Percentiles rank a stretch among this genome's conserved stretches.
These are phyloP conservation scores for Dactylellina haptotyla DNA, from an alignment of 2,329 filamentous ascomycete genomes.

Conservation along the genomic window DNA sequence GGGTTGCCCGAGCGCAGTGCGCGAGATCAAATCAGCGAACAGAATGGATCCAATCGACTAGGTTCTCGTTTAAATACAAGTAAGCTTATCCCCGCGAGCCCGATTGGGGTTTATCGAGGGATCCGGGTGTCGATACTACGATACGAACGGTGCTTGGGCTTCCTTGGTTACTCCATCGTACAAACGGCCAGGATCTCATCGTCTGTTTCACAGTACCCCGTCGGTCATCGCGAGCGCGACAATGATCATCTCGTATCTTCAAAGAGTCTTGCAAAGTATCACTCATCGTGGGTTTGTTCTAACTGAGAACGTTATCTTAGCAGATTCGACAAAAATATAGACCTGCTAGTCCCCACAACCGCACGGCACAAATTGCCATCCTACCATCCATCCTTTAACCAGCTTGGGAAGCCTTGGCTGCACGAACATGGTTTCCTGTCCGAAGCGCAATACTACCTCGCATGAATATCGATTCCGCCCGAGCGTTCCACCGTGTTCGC, in stretches of 20 bases:
- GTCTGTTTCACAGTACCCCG: too few relatives aligned
- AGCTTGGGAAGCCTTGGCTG: neutral
- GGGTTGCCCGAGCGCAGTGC: too few relatives aligned
- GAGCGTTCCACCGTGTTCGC: neutral
- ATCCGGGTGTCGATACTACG: too few relatives aligned
- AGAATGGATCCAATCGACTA: neutral
- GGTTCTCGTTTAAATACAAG: neutral
- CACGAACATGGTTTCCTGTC: neutral
- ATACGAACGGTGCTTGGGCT: too few relatives aligned
- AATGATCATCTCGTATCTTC: neutral
- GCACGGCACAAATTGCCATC: conserved; percentile 1
- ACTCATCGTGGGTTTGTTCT: neutral
- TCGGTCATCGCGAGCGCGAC: neutral
- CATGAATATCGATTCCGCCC: neutral
- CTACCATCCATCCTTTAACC: neutral
- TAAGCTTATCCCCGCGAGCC: neutral
- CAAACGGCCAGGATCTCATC: too few relatives aligned
- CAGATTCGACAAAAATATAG: neutral
- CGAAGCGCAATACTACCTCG: conserved; percentile 16
- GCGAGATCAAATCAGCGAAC: neutral
- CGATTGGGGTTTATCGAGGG: neutral
- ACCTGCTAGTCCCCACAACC: neutral
- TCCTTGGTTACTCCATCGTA: too few relatives aligned
- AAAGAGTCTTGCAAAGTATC: neutral
- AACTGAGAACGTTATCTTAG: neutral